phyloP scores from a whole-genome alignment of 2,329 filamentous ascomycete species.

The Phialophora expanda region DNA sequence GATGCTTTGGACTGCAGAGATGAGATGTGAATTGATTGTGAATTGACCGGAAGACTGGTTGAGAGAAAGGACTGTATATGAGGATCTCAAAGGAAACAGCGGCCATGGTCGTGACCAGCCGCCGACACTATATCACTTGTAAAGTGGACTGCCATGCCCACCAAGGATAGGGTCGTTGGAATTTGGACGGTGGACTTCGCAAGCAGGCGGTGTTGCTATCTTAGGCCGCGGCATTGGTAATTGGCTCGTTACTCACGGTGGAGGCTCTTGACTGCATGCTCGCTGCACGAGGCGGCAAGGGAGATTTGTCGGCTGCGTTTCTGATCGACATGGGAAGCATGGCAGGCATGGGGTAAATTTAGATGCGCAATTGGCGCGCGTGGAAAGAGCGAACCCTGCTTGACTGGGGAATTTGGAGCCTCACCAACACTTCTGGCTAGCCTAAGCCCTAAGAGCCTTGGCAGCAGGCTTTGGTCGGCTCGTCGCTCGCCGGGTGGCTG shows the following conservation, averaged over 20 bases:
- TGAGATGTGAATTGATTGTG: conserved; percentile 26
- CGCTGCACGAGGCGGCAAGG: conserved; percentile 35
- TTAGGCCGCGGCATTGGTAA: conserved; percentile 25
- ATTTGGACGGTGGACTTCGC: conserved; percentile 19
- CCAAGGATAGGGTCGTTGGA: conserved; percentile 30
- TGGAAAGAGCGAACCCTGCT: conserved; percentile 8
- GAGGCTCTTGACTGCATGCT: conserved; percentile 23
- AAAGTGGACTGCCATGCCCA: conserved; percentile 29
- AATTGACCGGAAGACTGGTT: conserved; percentile 20
- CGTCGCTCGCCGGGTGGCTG: conserved; percentile 21
- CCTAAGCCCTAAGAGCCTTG: not conserved
- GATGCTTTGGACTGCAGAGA: conserved; percentile 26
- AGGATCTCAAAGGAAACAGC: conserved; percentile 18
- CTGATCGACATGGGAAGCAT: conserved; percentile 17
- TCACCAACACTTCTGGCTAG: conserved; percentile 19
- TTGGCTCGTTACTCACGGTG: conserved; percentile 25
- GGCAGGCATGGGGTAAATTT: conserved; percentile 22
- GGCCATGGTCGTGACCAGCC: conserved; percentile 32
- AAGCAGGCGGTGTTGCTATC: conserved; percentile 34
- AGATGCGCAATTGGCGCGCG: conserved; percentile 32
- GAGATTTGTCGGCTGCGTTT: conserved; percentile 29
- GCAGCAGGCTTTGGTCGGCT: conserved; percentile 4
- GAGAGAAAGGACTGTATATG: conserved; percentile 27
- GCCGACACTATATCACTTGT: conserved; percentile 31
- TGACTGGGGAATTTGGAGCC: conserved; percentile 6